Evolutionary conservation across 495 filamentous ascomycete species (phyloP).

Genomic region (Rusavskia elegans): DNA sequence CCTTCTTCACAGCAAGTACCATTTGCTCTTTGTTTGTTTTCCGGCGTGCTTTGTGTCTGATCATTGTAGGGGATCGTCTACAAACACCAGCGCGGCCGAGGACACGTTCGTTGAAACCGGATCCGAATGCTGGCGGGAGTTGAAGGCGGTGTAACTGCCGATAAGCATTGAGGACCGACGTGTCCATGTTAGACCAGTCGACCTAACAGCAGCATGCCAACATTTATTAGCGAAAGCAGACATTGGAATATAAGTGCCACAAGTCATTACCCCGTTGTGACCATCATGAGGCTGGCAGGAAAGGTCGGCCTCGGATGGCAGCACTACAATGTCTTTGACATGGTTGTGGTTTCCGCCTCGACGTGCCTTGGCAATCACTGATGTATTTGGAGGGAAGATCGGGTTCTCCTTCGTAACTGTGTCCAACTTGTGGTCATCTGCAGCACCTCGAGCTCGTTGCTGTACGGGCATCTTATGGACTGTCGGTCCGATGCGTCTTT

Average conservation of each 20-base stretch:
- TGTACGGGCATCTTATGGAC: too few species aligned
- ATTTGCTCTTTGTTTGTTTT: conserved; percentile 50
- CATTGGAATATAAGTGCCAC: not conserved
- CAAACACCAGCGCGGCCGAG: conserved; percentile 48
- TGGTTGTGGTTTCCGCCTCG: conserved; percentile 4
- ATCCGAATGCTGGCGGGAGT: conserved; percentile 44
- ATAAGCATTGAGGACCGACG: conserved; percentile 48
- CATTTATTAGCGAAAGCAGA: not conserved
- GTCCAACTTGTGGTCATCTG: too few species aligned
- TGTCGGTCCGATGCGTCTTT: too few species aligned
- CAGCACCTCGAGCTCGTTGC: too few species aligned
- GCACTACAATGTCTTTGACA: conserved; percentile 13
- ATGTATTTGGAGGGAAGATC: not conserved
- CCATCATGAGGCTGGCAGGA: not conserved
- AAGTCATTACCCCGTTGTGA: not conserved
- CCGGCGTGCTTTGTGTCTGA: conserved; percentile 38
- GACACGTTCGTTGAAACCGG: conserved; percentile 45
- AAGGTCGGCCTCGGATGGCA: conserved; percentile 16
- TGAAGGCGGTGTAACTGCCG: conserved; percentile 47
- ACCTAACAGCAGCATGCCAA: conserved; percentile 27
- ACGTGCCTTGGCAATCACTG: conserved; percentile 12
- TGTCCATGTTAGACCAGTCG: conserved; percentile 46
- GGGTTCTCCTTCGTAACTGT: not conserved
- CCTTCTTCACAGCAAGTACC: conserved; percentile 54
- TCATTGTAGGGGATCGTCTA: conserved; percentile 55